Base-by-base conservation (phyloP, 768 basidiomycete species). In the Cystofilobasidium macerans region DNA sequence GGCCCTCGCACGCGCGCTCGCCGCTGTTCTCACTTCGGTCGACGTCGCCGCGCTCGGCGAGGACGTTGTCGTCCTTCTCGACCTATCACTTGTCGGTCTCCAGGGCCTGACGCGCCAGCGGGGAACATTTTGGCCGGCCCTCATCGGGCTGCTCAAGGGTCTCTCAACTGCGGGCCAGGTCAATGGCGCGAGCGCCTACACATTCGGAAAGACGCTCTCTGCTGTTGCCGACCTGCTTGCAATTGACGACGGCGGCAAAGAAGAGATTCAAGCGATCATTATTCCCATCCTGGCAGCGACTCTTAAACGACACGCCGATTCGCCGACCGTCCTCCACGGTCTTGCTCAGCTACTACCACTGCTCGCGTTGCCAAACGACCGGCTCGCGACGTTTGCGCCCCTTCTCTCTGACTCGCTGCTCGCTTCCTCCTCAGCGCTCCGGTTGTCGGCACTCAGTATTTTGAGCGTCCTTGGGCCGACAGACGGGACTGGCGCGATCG, bases 361-460 rank as follows among this genome's bases (percentile, higher is more conserved):
- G 38, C n/a, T 57, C 57, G 7, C 13, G 51, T 30, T 18, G 51
- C 28, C 51, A 14, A 32, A 26, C 18, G 30, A 54, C 30, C 2
- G 33, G 20, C 38, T 66, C 35, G 33, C 30, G 30, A 30, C 57
- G 22, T 24, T 53, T n/a, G 30, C 42, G 38, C 28, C 53, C 14
- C 35, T 18, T 28, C 75, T 94, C 26, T 78, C 81, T 32, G 71
- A 75, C 0, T 78, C 83, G 24, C 74, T 95, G 1, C 76, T 87
- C 3, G 93, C 90, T 0, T 85, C 91, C 71, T 86, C 86, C 11
- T 82, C 82, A 2, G 64, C 77, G 0, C 77, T 88, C 7, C 84
- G 94, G 16, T 77, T 86, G 1, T 79, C 82, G 24, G 79, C 84
- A 0, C 80, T 95, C 9, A 59, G 67, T 24, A 74, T 78, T 36